Percentiles rank a stretch among this genome's conserved stretches.
Evolutionary conservation across 306 rosid genomes (phyloP).

Genomic region (Styphnolobium japonicum): DNA sequence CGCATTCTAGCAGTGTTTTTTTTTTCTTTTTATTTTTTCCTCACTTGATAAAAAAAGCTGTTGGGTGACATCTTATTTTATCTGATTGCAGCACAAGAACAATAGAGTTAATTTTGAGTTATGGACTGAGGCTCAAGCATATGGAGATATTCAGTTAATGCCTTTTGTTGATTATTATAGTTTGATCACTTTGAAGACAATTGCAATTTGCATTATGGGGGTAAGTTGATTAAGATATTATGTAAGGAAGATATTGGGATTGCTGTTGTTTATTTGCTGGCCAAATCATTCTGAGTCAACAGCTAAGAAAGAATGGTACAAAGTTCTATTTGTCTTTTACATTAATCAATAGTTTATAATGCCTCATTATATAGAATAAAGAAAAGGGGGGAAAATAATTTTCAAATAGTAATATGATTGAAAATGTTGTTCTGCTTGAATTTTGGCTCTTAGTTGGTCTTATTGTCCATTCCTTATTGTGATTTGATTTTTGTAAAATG

Average conservation of each 20-base stretch:
- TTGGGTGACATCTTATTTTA: constrained; percentile 18
- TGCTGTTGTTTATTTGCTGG: constrained; percentile 9
- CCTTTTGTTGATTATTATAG: constrained; percentile 95
- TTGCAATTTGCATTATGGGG: constrained; percentile 88
- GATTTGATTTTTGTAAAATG: neutral
- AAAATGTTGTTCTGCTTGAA: neutral
- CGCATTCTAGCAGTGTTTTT: constrained; percentile 6
- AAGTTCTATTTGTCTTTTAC: neutral
- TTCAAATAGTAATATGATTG: neutral
- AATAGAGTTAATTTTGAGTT: constrained; percentile 72
- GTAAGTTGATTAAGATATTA: constrained; percentile 40
- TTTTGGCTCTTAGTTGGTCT: neutral
- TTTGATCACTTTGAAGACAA: constrained; percentile 80
- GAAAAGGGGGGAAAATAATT: neutral
- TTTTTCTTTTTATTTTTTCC: neutral
- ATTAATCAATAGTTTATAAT: neutral
- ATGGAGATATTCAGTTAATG: constrained; percentile 88
- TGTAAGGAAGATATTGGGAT: constrained; percentile 7
- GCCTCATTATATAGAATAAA: neutral
- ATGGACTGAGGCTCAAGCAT: constrained; percentile 87
- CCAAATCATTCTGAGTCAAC: neutral
- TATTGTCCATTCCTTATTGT: neutral
- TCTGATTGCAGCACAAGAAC: constrained; percentile 75
- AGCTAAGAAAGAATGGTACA: neutral
- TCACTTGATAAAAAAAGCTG: neutral